Conservation (phyloP, 768 basidiomycete species). For the Lactifluus echinatus region DNA sequence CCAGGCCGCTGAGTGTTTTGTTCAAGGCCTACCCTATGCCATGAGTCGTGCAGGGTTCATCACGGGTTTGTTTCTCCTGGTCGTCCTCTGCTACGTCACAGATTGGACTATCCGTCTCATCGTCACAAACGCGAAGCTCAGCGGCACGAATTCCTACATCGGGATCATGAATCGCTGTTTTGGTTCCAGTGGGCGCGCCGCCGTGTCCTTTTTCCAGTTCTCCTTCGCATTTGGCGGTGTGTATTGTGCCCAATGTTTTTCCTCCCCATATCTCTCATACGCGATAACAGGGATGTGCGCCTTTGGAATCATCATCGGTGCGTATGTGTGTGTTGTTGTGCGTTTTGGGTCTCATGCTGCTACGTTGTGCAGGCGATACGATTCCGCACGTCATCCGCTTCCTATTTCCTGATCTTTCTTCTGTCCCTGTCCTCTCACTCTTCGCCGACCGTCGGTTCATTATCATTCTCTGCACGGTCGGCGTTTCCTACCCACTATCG, state of each 20-base stretch:
- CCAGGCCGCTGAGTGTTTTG: not conserved
- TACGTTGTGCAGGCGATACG: slow-evolving; percentile 84
- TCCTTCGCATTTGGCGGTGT: slow-evolving; percentile 94
- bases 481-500: slow-evolving; percentile 90
- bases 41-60: slow-evolving; percentile 92
- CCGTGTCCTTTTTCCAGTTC: slow-evolving; percentile 96
- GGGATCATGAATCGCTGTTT: slow-evolving; percentile 93
- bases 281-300: slow-evolving; percentile 79
- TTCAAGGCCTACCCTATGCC: slow-evolving; percentile 89
- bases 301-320: slow-evolving; percentile 89
- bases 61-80: slow-evolving; percentile 72
- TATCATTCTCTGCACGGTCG: slow-evolving; percentile 76
- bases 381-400: slow-evolving; percentile 90
- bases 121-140: slow-evolving; percentile 91
- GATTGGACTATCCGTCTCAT: slow-evolving; percentile 98
- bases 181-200: slow-evolving; percentile 82
- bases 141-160: slow-evolving; percentile 86
- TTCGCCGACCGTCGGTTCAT: slow-evolving; percentile 85
- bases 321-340: too few species aligned
- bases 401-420: slow-evolving; percentile 58
- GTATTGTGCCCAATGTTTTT: slow-evolving; percentile 9
- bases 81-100: slow-evolving; percentile 76
- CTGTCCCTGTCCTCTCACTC: slow-evolving; percentile 64
- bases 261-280: too few species aligned
- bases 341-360: slow-evolving; percentile 1